Percentiles rank a stretch among this genome's conserved stretches.
These are phyloP conservation scores for Trichoderma sp. DNA, from an alignment of 2,329 filamentous ascomycete genomes.

Conservation along the genomic window DNA sequence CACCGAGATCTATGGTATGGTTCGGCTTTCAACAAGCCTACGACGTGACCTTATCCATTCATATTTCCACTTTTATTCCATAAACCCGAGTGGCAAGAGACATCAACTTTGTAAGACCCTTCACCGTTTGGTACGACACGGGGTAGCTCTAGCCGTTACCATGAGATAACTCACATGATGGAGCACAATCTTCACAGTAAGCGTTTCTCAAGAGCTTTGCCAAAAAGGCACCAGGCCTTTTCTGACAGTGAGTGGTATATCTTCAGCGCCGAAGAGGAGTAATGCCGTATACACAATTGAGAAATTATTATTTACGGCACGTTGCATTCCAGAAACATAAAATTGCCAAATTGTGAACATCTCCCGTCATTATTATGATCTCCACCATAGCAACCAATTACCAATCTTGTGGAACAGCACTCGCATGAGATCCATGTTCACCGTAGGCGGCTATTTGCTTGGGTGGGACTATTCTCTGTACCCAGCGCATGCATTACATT, in stretches of 20 bases:
- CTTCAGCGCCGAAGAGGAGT: no score
- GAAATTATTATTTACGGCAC: no score
- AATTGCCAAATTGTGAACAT: background rate
- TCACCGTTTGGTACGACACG: background rate
- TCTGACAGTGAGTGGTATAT: no score
- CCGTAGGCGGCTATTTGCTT: background rate
- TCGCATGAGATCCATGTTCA: background rate
- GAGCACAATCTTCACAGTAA: background rate
- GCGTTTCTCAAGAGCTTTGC: background rate
- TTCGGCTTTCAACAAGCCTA: background rate
- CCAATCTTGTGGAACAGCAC: background rate
- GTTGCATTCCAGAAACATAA: no score
- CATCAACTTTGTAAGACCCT: background rate
- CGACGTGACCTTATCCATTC: background rate
- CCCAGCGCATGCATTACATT: background rate
- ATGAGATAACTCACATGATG: background rate
- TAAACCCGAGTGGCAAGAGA: background rate
- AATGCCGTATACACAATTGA: no score
- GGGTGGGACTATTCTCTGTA: background rate
- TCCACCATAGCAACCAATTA: background rate
- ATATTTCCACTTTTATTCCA: background rate
- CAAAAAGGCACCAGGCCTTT: no score
- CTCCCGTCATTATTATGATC: background rate
- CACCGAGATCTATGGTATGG: background rate
- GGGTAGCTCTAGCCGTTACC: background rate